Base-by-base conservation (phyloP, 805 yeast genomes). In the Torulaspora franciscae region DNA sequence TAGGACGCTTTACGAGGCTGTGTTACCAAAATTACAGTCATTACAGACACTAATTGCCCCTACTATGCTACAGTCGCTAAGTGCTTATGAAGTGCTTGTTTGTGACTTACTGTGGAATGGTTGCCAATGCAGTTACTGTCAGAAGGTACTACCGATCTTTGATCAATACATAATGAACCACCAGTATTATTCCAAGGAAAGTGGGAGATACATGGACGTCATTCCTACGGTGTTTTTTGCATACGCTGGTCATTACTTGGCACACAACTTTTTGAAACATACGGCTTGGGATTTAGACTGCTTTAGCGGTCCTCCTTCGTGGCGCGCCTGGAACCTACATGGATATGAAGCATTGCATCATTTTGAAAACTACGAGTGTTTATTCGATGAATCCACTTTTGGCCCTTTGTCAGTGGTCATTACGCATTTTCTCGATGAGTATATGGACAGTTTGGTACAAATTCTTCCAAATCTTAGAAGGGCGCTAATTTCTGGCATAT, bases 51-150 rank as follows among this genome's bases (percentile, higher is more conserved):
- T 85, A 10, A 64, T 76, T 3, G 70, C 80, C 0, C 88, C 90
- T 2, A 77, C 79, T 4, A 69, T 82, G 43, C 59, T 85, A 50
- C 78, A 80, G 45, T 66, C 80, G 0, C 65, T 81, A 15, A 69
- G 87, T 0, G 77, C 86, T 49, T 85, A 83, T 58, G 95, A 85
- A 51, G 81, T 81, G 45, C 59, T 81, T 6, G 79, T 80, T 58
- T 83, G 86, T 37, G 84, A 81, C 49, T 51, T 85, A 40, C 61
- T 85, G 19, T 85, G 91, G 90, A 84, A 83, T 57, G 91, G 91
- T 0, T 84, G 91, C 60, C 73, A 72, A 30, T 85, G 95, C 58
- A 48, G 52, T 1, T 76, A 72, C 50, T 85, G 95, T 55, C 65
- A 66, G 10, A 66, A 66, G 42, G 68, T 67, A 32, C 61, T 84